Percentiles rank a stretch among this genome's conserved stretches.
Conservation (phyloP, 1,139 yeast genomes). For the Kodamaea suecica region DNA sequence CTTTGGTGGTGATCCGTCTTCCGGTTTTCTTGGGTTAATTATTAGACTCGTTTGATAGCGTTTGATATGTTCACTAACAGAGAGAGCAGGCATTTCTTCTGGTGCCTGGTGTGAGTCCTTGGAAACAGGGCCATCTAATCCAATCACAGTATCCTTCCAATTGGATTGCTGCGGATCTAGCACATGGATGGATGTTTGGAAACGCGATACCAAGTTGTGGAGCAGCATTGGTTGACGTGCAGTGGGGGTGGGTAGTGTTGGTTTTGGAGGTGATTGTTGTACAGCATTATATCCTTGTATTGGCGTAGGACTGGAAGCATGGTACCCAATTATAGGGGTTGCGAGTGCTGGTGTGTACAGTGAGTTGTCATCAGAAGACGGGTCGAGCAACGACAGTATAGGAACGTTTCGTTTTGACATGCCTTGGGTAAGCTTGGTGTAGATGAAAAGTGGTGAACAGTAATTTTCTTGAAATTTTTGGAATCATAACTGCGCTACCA, state of each 20-base stretch:
- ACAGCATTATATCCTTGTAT: neutral
- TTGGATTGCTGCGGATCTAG: constrained; percentile 4
- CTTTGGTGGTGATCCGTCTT: too few species aligned
- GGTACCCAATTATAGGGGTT: neutral
- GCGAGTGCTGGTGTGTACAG: neutral
- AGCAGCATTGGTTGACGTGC: constrained; percentile 8
- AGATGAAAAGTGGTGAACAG: too few species aligned
- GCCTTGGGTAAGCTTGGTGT: neutral
- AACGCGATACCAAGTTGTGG: constrained; percentile 14
- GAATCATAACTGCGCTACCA: neutral
- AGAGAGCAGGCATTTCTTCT: constrained; percentile 7
- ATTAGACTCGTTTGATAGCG: constrained; percentile 33
- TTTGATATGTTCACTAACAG: constrained; percentile 25
- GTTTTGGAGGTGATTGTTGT: constrained; percentile 3
- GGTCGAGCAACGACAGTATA: constrained; percentile 19
- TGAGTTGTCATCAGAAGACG: constrained; percentile 8
- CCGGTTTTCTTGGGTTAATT: neutral
- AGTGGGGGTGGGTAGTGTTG: constrained; percentile 3
- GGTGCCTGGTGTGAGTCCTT: neutral
- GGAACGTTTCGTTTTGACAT: constrained; percentile 18
- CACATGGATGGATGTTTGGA: constrained; percentile 15
- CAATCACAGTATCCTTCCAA: constrained; percentile 3
- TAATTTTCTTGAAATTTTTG: too few species aligned
- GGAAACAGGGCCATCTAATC: constrained; percentile 7
- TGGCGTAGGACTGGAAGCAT: neutral